These are phyloP conservation scores for Actinidia arguta DNA, from an alignment of 179 eudicot species.

Conservation along the genomic window DNA sequence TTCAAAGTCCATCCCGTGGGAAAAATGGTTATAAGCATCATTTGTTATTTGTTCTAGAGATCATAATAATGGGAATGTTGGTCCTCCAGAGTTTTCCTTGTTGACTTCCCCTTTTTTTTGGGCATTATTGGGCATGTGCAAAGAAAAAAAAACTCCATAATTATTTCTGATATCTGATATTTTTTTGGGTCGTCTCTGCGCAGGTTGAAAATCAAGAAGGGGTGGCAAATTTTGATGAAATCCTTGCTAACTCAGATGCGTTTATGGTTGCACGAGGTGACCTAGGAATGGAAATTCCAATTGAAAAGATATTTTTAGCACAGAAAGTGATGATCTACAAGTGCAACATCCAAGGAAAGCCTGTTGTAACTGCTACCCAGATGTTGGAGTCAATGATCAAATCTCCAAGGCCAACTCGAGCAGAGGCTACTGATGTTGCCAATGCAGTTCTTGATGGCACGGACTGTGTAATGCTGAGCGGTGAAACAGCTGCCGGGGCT, in stretches of 20 bases:
- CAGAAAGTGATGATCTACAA: conserved; percentile 56
- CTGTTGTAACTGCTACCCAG: conserved; percentile 53
- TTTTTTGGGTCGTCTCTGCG: conserved; percentile 2
- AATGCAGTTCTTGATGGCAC: conserved; percentile 58
- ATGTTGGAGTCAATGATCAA: conserved; percentile 58
- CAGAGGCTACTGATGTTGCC: conserved; percentile 57
- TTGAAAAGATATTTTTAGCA: conserved; percentile 53
- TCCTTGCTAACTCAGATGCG: conserved; percentile 47
- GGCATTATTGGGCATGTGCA: neutral
- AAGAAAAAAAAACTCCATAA: neutral
- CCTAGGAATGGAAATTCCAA: conserved; percentile 55
- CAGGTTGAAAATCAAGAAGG: conserved; percentile 60
- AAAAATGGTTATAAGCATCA: conserved; percentile 6
- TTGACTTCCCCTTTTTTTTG: neutral
- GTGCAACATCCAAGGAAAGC: conserved; percentile 51
- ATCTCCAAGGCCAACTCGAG: conserved; percentile 54
- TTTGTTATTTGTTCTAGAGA: neutral
- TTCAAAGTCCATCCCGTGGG: neutral
- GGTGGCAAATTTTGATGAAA: conserved; percentile 51
- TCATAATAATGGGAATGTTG: neutral
- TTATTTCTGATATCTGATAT: neutral
- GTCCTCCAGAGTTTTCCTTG: neutral
- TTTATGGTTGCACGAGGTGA: conserved; percentile 58
- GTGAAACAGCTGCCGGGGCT: conserved; percentile 55
- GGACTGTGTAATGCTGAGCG: conserved; percentile 57